Evolutionary conservation across 2,329 filamentous ascomycete genomes (phyloP), one percentile per base, ranked within the genome.

Genomic region (Pyricularia sp.): DNA sequence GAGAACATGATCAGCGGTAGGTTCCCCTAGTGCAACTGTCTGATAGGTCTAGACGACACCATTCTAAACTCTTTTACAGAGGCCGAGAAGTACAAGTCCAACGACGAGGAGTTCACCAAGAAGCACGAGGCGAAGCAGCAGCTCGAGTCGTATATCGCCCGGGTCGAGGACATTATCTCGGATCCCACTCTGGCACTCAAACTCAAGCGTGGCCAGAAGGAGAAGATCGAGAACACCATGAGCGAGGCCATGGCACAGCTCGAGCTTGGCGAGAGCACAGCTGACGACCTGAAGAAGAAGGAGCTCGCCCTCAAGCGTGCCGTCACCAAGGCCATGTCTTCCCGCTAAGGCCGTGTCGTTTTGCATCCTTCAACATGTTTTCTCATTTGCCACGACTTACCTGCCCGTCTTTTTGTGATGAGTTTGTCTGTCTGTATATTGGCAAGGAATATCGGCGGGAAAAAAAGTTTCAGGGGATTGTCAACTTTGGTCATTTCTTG

Each of bases 261-360:
- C 73, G 95, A 99, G 89, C 85, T 99, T 78, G 92, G 94, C 82
- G 96, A 99, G 75, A 92, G 92, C 69, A 83, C 85, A 72, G 92
- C 93, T 71, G 96, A 99, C 76, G 95, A 99, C 80, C 86, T 99
- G 76, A 98, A 97, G 92, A 98, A 98, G 93, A 97, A 97, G 90
- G 95, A 99, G 88, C 86, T 99, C 74, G 93, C 93, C 71, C 88
- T 99, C 73, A 99, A 98, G 93, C 88, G 95, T 78, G 88, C 97
- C 75, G 94, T 99, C 77, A 99, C 95, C 83, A 99, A 98, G 91
- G 94, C 92, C 77, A 97, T 97, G 92, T 90, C 92, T 73, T 94
- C 92, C 78, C 90, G 92, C 83, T 97, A 94, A 89, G 67, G 25
- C 33, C 17, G 36, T 50, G n/a, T 12, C n/a, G 4, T 67, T 12